Percentiles rank a stretch among this genome's conserved stretches.
phyloP scores from a whole-genome alignment of 2,329 filamentous ascomycete genomes.

The Plenodomus biglobosus region DNA sequence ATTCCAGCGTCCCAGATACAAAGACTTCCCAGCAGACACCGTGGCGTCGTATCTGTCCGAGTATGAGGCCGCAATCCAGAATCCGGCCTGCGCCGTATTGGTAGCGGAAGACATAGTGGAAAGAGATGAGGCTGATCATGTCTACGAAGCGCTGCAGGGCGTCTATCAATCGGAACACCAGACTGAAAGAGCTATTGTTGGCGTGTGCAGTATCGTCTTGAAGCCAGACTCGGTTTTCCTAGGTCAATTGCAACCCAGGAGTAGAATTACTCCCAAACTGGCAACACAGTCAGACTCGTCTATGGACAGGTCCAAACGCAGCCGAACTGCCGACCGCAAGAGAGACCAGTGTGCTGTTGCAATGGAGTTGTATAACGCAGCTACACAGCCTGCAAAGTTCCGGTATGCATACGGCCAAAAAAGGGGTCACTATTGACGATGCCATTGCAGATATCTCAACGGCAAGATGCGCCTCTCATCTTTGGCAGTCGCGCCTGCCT shows the following conservation, averaged over 20 bases:
- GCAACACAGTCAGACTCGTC: neutral
- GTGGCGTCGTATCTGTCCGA: conserved; percentile 21
- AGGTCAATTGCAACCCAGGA: conserved; percentile 17
- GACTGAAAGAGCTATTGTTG: conserved; percentile 20
- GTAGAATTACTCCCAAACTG: neutral
- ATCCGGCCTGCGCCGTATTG: conserved; percentile 18
- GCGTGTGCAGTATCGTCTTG: conserved; percentile 27
- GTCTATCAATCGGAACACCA: conserved; percentile 7
- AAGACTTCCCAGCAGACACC: conserved; percentile 26
- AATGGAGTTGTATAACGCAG: conserved; percentile 18
- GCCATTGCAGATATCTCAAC: conserved; percentile 9
- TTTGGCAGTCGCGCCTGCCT: conserved; percentile 26
- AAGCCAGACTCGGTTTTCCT: conserved; percentile 23
- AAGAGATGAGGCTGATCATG: conserved; percentile 12
- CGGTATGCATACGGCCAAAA: conserved; percentile 13
- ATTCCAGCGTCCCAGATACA: conserved; percentile 28
- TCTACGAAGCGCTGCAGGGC: conserved; percentile 25
- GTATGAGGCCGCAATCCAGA: conserved; percentile 16
- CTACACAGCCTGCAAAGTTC: conserved; percentile 26
- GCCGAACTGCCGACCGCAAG: conserved; percentile 5
- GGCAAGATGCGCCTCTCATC: conserved; percentile 23
- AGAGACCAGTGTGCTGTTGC: conserved; percentile 24
- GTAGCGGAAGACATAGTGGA: conserved; percentile 19
- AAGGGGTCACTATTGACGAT: conserved; percentile 1
- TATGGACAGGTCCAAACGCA: conserved; percentile 1